phyloP scores from a whole-genome alignment of 805 yeast genomes.

The Pichia exigua region DNA sequence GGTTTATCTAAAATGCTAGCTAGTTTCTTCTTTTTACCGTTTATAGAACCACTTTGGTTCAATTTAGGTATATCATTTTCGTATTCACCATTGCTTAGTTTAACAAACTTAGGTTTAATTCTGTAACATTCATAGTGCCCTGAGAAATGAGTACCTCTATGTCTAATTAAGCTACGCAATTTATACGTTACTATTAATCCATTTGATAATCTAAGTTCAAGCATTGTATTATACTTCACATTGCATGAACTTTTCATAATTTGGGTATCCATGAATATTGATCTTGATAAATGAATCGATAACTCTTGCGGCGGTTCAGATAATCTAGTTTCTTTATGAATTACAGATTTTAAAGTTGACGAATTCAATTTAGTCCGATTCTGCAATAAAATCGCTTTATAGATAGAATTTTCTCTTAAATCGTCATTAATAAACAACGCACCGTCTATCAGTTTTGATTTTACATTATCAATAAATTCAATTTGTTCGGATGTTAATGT shows the following conservation, averaged over 20 bases:
- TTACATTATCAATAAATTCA: conserved; percentile 28
- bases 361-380: conserved; percentile 5
- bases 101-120: conserved; percentile 58
- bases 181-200: conserved; percentile 32
- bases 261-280: conserved; percentile 60
- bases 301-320: conserved; percentile 63
- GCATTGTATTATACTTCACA: conserved; percentile 52
- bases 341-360: conserved; percentile 45
- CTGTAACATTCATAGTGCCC: conserved; percentile 92
- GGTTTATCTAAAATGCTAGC: conserved; percentile 51
- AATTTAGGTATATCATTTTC: conserved; percentile 15
- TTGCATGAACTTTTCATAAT: conserved; percentile 69
- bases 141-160: conserved; percentile 77
- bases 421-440: conserved; percentile 56
- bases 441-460: conserved; percentile 28
- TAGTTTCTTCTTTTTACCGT: conserved; percentile 35
- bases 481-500: conserved; percentile 23
- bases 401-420: conserved; percentile 34
- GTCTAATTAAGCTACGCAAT: conserved; percentile 69
- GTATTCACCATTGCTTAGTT: conserved; percentile 26
- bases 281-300: conserved; percentile 79
- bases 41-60: background rate
- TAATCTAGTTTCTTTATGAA: conserved; percentile 56
- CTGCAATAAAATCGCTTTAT: conserved; percentile 34
- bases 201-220: conserved; percentile 30